These are phyloP conservation scores for Solanum pennellii DNA, from an alignment of 257 asterid genomes.

Conservation along the genomic window DNA sequence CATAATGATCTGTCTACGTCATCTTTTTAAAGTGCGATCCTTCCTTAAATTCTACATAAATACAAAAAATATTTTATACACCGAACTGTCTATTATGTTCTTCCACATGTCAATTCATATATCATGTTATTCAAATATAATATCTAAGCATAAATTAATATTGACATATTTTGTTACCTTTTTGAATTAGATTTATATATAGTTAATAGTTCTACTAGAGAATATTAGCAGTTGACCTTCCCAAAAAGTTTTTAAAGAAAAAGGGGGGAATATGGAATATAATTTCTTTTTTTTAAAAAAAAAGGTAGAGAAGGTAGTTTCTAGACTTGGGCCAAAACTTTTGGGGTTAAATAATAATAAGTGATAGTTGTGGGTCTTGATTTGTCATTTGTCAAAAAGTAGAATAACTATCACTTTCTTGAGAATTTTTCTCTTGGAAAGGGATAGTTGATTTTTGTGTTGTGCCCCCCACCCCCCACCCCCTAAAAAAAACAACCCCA, in stretches of 20 bases:
- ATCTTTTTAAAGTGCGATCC: fast-evolving
- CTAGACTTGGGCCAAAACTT: neutral
- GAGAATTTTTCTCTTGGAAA: neutral
- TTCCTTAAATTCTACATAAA: neutral
- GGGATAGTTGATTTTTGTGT: neutral
- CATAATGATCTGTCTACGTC: fast-evolving
- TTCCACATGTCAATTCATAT: too few species aligned
- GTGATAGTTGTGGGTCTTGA: neutral
- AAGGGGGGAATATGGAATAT: neutral
- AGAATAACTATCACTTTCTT: neutral
- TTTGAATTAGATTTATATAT: neutral
- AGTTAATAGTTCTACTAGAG: neutral
- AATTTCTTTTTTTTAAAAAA: neutral
- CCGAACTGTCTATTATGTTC: fast-evolving
- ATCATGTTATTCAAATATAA: neutral
- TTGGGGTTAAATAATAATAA: neutral
- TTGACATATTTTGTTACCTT: neutral
- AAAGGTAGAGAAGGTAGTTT: neutral
- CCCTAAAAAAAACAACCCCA: neutral
- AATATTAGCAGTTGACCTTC: neutral
- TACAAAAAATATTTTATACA: neutral
- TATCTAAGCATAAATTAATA: neutral
- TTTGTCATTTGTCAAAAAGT: neutral
- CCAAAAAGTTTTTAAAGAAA: neutral
- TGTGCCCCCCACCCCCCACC: neutral